phyloP scores from a whole-genome alignment of 768 basidiomycete genomes.

The Mycena indigotica region DNA sequence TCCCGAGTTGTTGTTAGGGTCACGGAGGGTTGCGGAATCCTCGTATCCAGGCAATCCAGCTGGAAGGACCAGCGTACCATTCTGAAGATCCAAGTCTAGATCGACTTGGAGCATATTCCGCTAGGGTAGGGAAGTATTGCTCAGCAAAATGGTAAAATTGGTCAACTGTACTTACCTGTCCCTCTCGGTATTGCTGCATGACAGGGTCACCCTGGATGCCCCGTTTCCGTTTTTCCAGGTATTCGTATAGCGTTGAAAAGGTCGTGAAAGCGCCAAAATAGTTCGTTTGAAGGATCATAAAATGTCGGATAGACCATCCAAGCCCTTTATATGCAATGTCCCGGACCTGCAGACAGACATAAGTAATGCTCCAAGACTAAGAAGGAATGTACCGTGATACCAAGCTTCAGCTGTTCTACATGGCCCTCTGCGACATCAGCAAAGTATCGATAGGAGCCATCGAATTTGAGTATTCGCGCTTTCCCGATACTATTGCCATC shows the following conservation, averaged over 20 bases:
- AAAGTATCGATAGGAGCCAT: slow-evolving; percentile 77
- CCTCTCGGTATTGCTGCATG: slow-evolving; percentile 74
- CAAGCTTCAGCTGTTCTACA: slow-evolving; percentile 76
- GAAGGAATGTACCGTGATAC: slow-evolving; percentile 54
- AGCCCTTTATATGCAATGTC: slow-evolving; percentile 67
- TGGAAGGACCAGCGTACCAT: slow-evolving; percentile 63
- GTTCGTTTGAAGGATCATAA: slow-evolving; percentile 89
- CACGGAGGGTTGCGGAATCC: slow-evolving; percentile 24
- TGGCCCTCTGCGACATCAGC: slow-evolving; percentile 65
- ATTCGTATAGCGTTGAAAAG: slow-evolving; percentile 86
- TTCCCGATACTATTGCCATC: slow-evolving; percentile 65
- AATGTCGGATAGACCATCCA: slow-evolving; percentile 87
- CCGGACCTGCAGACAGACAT: slow-evolving; percentile 40
- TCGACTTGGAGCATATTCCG: slow-evolving; percentile 82
- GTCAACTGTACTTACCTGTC: slow-evolving; percentile 54
- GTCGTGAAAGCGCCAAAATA: slow-evolving; percentile 95
- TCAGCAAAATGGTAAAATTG: background rate
- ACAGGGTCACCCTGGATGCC: slow-evolving; percentile 80
- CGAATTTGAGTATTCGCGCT: slow-evolving; percentile 54
- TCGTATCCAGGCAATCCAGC: slow-evolving; percentile 69
- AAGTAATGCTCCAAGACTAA: background rate
- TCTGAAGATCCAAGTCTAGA: slow-evolving; percentile 53
- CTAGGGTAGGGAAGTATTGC: slow-evolving; percentile 42
- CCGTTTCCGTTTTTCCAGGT: slow-evolving; percentile 65
- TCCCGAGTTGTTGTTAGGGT: slow-evolving; percentile 30